Conservation (phyloP, 129 eudicot genomes). For the sunflower (Helianthus annuus) region DNA sequence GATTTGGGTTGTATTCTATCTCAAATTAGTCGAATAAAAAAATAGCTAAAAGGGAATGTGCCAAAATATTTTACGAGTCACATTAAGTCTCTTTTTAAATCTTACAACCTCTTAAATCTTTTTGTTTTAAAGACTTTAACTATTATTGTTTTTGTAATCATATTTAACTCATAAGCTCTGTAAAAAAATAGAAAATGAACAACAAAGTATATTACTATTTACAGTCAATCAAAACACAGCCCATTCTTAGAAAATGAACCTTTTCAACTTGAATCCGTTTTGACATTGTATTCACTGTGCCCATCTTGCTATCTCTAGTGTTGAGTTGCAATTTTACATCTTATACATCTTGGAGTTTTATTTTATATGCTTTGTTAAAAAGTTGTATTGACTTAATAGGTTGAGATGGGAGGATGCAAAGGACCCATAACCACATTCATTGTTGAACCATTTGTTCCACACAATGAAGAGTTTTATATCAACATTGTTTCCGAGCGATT, state of each 20-base stretch:
- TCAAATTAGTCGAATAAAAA: neutral
- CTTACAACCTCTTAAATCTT: neutral
- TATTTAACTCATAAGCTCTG: neutral
- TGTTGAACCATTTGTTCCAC: constrained; percentile 96
- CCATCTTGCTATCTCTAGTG: neutral
- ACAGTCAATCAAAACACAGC: neutral
- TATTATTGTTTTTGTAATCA: neutral
- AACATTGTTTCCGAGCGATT: constrained; percentile 95
- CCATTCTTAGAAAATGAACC: neutral
- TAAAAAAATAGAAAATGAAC: neutral
- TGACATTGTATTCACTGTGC: neutral
- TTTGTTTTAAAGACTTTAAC: neutral
- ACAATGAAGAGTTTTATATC: constrained; percentile 87
- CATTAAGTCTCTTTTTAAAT: neutral
- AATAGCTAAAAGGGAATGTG: neutral
- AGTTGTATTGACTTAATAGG: constrained; percentile 43
- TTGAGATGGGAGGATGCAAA: constrained; percentile 99
- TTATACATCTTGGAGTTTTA: neutral
- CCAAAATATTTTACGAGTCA: neutral
- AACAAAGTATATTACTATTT: neutral
- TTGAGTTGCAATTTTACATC: neutral
- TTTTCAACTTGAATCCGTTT: neutral
- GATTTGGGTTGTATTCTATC: neutral
- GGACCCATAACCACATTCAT: constrained; percentile 98
- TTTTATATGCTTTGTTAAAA: constrained; percentile 18